Evolutionary conservation across 495 filamentous ascomycete species (phyloP).

Genomic region (Darksidea phi): DNA sequence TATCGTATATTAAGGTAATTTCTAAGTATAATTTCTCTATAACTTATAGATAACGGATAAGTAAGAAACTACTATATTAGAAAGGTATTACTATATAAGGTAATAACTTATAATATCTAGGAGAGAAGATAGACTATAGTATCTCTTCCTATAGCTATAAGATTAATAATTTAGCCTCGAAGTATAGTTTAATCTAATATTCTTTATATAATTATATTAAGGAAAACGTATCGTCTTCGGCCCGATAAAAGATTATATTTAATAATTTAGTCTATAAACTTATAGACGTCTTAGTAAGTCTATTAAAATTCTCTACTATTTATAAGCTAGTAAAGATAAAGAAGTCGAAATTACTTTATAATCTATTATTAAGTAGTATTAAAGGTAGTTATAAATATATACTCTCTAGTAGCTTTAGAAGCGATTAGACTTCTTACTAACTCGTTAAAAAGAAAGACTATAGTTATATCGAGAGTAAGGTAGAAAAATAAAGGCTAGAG

Average conservation of each 20-base stretch:
- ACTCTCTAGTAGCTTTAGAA: slow-evolving; percentile 26
- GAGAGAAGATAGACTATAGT: slow-evolving; percentile 52
- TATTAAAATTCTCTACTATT: slow-evolving; percentile 39
- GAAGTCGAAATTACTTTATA: slow-evolving; percentile 45
- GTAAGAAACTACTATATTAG: slow-evolving; percentile 63
- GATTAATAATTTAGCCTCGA: slow-evolving; percentile 31
- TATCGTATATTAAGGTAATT: slow-evolving; percentile 17
- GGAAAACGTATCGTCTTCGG: slow-evolving; percentile 33
- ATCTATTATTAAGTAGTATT: slow-evolving; percentile 44
- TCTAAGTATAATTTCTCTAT: slow-evolving; percentile 24
- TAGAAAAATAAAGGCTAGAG: slow-evolving; percentile 23
- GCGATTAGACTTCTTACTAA: slow-evolving; percentile 39
- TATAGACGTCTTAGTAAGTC: slow-evolving; percentile 45
- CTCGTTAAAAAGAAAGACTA: slow-evolving; percentile 20
- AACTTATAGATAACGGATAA: slow-evolving; percentile 41
- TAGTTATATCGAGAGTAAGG: slow-evolving; percentile 25
- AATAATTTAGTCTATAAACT: slow-evolving; percentile 42
- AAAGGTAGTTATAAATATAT: slow-evolving; percentile 44
- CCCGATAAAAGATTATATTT: slow-evolving; percentile 36
- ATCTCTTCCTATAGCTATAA: slow-evolving; percentile 58
- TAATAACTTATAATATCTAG: slow-evolving; percentile 12
- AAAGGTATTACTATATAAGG: slow-evolving; percentile 18
- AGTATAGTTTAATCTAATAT: slow-evolving; percentile 44
- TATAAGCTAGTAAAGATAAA: slow-evolving; percentile 45
- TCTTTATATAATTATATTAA: slow-evolving; percentile 24